Evolutionary conservation across 192 early-diverging fungal genomes (phyloP).

Genomic region (Backusella circina): DNA sequence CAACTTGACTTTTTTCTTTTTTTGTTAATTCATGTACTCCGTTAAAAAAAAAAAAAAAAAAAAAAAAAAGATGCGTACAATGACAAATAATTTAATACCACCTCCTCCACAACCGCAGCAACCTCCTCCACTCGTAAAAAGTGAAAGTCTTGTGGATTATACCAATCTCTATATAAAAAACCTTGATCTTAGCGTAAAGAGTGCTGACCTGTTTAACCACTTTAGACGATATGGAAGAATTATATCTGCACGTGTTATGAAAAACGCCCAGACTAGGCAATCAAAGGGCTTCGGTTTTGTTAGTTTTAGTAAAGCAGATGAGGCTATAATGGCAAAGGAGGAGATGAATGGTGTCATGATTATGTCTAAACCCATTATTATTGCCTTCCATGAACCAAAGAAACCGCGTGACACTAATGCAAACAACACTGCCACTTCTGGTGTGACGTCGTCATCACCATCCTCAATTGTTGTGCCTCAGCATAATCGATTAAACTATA

Average conservation of each 20-base stretch:
- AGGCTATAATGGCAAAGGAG: slow-evolving; percentile 83
- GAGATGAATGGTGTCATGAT: slow-evolving; percentile 88
- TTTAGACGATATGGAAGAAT: slow-evolving; percentile 88
- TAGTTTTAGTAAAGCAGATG: slow-evolving; percentile 86
- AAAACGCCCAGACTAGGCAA: slow-evolving; percentile 57
- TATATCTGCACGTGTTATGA: slow-evolving; percentile 88
- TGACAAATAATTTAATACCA: background rate
- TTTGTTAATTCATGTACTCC: background rate
- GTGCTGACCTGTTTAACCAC: slow-evolving; percentile 89
- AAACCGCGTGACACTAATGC: slow-evolving; percentile 57
- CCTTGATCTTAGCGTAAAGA: slow-evolving; percentile 87
- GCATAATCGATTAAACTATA: background rate
- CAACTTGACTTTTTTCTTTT: background rate
- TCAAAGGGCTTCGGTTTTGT: slow-evolving; percentile 94
- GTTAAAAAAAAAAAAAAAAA: background rate
- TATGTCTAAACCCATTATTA: slow-evolving; percentile 82
- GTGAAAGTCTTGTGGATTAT: slow-evolving; percentile 30
- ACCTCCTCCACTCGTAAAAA: background rate
- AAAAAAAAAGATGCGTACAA: background rate
- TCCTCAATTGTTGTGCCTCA: background rate
- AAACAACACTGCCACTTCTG: background rate
- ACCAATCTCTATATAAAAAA: slow-evolving; percentile 98
- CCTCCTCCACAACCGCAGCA: background rate
- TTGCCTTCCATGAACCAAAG: slow-evolving; percentile 91
- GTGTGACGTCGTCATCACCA: background rate